Evolutionary conservation across 257 asterid genomes (phyloP).

Genomic region (Verbascum thapsus): DNA sequence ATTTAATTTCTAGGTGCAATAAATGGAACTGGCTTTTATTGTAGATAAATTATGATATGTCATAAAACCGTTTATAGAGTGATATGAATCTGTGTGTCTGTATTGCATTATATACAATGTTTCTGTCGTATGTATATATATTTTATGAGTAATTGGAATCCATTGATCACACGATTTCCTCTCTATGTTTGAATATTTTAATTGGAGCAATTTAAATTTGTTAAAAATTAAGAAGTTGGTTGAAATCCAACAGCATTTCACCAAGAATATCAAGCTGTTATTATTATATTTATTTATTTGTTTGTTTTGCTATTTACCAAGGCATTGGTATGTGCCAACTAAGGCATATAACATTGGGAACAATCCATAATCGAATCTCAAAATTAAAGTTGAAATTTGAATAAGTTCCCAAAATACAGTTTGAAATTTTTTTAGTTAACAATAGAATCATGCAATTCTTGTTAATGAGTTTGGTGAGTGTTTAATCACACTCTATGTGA

Average conservation of each 20-base stretch:
- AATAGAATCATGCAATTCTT: slow-evolving; percentile 49
- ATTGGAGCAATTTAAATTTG: too few species aligned
- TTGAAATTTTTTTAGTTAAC: slow-evolving; percentile 30
- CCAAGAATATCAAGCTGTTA: slow-evolving; percentile 30
- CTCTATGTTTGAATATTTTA: not conserved
- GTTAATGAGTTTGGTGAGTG: slow-evolving; percentile 59
- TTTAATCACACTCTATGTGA: slow-evolving; percentile 59
- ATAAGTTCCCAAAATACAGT: slow-evolving; percentile 1
- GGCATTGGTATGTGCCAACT: slow-evolving; percentile 23
- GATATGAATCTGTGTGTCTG: too few species aligned
- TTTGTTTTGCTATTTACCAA: slow-evolving; percentile 31
- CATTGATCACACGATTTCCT: not conserved
- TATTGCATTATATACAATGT: too few species aligned
- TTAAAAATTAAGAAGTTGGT: slow-evolving; percentile 19
- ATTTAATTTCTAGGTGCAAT: slow-evolving; percentile 29
- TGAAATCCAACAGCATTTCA: slow-evolving; percentile 39
- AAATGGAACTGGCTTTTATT: slow-evolving; percentile 29
- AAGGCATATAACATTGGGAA: slow-evolving; percentile 5
- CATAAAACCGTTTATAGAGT: too few species aligned
- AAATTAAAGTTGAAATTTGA: not conserved
- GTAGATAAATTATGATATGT: not conserved
- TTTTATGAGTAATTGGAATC: not conserved
- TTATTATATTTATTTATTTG: not conserved
- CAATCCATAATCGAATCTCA: slow-evolving; percentile 5
- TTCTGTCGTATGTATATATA: too few species aligned